Percentiles rank a stretch among this genome's conserved stretches.
These are phyloP conservation scores for Hymenoscyphus albidus DNA, from an alignment of 2,329 filamentous ascomycete species.

Conservation along the genomic window DNA sequence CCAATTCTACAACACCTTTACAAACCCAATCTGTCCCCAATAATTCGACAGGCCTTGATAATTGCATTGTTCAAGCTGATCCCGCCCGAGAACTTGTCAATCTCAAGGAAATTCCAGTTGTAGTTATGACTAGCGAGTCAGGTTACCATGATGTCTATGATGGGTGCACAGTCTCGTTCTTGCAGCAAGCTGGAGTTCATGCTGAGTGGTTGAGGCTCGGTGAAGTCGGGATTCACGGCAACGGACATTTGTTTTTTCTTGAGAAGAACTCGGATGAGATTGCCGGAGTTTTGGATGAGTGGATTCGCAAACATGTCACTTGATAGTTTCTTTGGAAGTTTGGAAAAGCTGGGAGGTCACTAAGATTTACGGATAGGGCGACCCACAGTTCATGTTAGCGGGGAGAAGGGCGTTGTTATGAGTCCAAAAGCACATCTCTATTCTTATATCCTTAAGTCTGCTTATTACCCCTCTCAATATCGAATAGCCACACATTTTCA, in stretches of 20 bases:
- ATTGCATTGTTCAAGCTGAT: slow-evolving; percentile 37
- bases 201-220: slow-evolving; percentile 38
- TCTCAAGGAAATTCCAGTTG: slow-evolving; percentile 35
- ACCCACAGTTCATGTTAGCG: too few species aligned
- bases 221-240: slow-evolving; percentile 41
- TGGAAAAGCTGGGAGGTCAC: too few species aligned
- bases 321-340: neutral
- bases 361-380: too few species aligned
- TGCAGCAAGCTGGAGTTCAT: slow-evolving; percentile 42
- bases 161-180: slow-evolving; percentile 40
- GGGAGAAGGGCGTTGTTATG: too few species aligned
- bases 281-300: slow-evolving; percentile 30
- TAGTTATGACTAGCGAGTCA: slow-evolving; percentile 42
- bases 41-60: slow-evolving; percentile 22
- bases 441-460: too few species aligned
- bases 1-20: slow-evolving; percentile 37
- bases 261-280: slow-evolving; percentile 46
- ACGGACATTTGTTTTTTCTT: slow-evolving; percentile 48
- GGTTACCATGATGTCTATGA: slow-evolving; percentile 47
- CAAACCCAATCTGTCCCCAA: slow-evolving; percentile 31
- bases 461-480: too few species aligned
- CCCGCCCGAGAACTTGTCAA: slow-evolving; percentile 37
- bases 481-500: too few species aligned
- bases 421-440: too few species aligned
- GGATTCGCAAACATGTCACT: slow-evolving; percentile 25